Percentiles rank a stretch among this genome's conserved stretches.
Evolutionary conservation across 768 basidiomycete genomes (phyloP).

Genomic region (Mycena albidolilacea): DNA sequence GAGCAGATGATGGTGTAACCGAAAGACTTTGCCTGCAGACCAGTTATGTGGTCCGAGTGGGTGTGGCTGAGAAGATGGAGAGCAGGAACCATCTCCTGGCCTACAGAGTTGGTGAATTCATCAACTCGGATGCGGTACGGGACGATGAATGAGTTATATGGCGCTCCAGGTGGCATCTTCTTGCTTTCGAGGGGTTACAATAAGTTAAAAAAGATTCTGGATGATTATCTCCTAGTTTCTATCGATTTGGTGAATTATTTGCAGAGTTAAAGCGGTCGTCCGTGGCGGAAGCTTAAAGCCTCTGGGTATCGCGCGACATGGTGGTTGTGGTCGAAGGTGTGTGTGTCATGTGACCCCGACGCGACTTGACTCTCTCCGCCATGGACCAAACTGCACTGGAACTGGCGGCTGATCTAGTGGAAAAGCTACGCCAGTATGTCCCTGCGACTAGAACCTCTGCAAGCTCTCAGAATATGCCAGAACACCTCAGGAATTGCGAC

Average conservation of each 20-base stretch:
- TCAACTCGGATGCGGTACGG: conserved; percentile 93
- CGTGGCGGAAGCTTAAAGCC: conserved; percentile 20
- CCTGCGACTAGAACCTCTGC: neutral
- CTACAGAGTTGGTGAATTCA: conserved; percentile 69
- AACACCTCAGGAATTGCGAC: conserved; percentile 56
- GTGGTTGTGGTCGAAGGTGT: neutral
- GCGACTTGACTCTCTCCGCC: neutral
- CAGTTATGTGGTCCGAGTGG: conserved; percentile 89
- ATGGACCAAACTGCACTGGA: conserved; percentile 32
- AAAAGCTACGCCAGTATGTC: conserved; percentile 34
- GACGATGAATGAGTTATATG: conserved; percentile 80
- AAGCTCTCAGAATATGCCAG: conserved; percentile 43
- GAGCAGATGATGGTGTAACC: conserved; percentile 84
- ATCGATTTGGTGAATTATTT: neutral
- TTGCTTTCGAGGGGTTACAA: neutral
- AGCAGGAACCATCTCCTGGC: conserved; percentile 55
- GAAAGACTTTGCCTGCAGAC: conserved; percentile 84
- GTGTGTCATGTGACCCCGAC: conserved; percentile 9
- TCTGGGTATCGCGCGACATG: conserved; percentile 2
- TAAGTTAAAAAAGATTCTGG: neutral
- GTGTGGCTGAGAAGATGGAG: conserved; percentile 91
- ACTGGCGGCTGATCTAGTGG: conserved; percentile 32
- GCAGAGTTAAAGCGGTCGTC: neutral
- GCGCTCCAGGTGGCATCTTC: conserved; percentile 82
- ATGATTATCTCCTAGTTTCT: neutral